A percentile compares a stretch with the other conserved stretches of the same genome.
These are phyloP conservation scores for Tolypocladium tropicale DNA, from an alignment of 2,329 filamentous ascomycete genomes.

Conservation along the genomic window DNA sequence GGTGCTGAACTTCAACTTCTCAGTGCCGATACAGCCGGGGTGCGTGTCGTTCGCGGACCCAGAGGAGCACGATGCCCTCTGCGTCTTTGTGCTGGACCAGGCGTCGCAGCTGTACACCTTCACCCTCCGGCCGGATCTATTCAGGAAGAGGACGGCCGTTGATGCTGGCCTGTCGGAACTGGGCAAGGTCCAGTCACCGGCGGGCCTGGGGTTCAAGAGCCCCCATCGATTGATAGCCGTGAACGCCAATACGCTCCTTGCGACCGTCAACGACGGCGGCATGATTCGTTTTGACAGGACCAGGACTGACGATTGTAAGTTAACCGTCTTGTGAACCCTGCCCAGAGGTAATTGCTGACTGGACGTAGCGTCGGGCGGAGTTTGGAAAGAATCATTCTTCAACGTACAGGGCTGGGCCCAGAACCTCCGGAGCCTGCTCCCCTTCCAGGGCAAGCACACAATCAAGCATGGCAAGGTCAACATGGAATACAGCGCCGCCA, in stretches of 20 bases:
- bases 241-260: constrained; percentile 61
- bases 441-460: constrained; percentile 54
- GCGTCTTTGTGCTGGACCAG: constrained; percentile 69
- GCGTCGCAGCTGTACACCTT: constrained; percentile 76
- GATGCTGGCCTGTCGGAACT: constrained; percentile 67
- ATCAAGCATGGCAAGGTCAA: constrained; percentile 53
- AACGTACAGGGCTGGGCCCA: constrained; percentile 64
- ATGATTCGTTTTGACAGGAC: constrained; percentile 60
- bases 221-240: constrained; percentile 74
- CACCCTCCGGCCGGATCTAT: constrained; percentile 72
- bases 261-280: constrained; percentile 72
- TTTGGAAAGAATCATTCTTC: constrained; percentile 64
- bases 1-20: constrained; percentile 69
- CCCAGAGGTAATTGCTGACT: neutral
- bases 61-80: constrained; percentile 65
- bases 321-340: neutral
- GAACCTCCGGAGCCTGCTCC: constrained; percentile 54
- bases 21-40: constrained; percentile 59
- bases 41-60: constrained; percentile 79
- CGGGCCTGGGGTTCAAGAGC: constrained; percentile 65
- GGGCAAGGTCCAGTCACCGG: constrained; percentile 63
- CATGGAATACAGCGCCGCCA: constrained; percentile 58
- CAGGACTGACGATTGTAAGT: constrained; percentile 35
- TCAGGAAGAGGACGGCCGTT: constrained; percentile 57
- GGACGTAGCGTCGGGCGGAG: constrained; percentile 12